Evolutionary conservation across 2,329 filamentous ascomycete species (phyloP), one percentile per base, ranked within the genome.

Genomic region (Parascedosporium putredinis): DNA sequence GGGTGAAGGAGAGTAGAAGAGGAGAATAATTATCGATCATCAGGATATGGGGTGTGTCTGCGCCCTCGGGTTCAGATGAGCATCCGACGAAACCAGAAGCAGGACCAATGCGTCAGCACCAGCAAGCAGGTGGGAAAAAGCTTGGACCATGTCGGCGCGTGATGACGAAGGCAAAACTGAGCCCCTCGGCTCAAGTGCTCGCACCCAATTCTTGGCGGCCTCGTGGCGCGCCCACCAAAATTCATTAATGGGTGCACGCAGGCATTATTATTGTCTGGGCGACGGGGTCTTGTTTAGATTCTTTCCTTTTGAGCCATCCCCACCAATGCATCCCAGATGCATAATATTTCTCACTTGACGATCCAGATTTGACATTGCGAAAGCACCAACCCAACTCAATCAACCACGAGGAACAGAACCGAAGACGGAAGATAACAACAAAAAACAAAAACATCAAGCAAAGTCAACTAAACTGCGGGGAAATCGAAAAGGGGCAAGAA

Each of bases 191-290:
- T 10, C 16, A 42, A 20, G 16, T n/a, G n/a, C n/a, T n/a, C n/a
- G n/a, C n/a, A n/a, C n/a, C n/a, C n/a, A n/a, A n/a, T n/a, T n/a
- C 38, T 42, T 5, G 38, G 38, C 38, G 22, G 42, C 42, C 25
- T 45, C 23, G 42, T 29, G 42, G 42, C 22, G 42, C 25, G n/a
- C n/a, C n/a, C n/a, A n/a, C n/a, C n/a, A n/a, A n/a, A n/a, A n/a
- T n/a, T 45, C 23, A 8, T 59, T 56, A 54, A 53, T 51, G 38
- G 50, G n/a, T n/a, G n/a, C n/a, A n/a, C n/a, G n/a, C n/a, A n/a
- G n/a, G n/a, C n/a, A n/a, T n/a, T n/a, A 57, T 62, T 55, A 62
- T 65, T 58, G 62, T 62, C 60, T 56, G 49, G 61, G 52, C 57
- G 61, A 65, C 60, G 44, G 14, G 47, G 44, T 40, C 23, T 34